Percentiles rank a stretch among this genome's conserved stretches.
Conservation (phyloP, 208 protist genomes). For the Trypanosoma platydactyli region DNA sequence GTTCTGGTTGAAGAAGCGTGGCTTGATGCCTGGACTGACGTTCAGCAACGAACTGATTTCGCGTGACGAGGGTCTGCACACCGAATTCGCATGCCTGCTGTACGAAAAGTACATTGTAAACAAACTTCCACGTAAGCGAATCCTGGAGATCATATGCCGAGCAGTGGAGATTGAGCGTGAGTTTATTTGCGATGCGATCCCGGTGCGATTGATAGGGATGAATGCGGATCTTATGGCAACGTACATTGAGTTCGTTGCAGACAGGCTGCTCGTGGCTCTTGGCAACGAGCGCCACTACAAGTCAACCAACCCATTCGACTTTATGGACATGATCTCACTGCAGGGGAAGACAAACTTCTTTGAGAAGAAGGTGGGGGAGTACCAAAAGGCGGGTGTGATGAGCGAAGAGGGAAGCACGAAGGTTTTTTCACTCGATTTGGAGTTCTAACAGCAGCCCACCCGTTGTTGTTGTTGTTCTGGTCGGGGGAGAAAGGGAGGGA, state of each 20-base stretch:
- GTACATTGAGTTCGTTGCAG: conserved; percentile 99
- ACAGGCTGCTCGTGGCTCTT: conserved; percentile 97
- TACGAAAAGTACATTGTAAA: conserved; percentile 94
- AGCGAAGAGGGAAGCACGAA: conserved; percentile 63
- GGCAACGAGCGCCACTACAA: conserved; percentile 96
- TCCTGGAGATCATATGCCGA: conserved; percentile 92
- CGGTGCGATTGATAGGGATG: conserved; percentile 98
- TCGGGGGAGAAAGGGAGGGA: too few species aligned
- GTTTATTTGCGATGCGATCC: conserved; percentile 98
- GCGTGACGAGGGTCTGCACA: conserved; percentile 99
- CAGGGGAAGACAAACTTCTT: conserved; percentile 99
- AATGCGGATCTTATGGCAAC: conserved; percentile 97
- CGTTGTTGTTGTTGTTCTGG: too few species aligned
- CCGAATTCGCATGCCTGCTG: conserved; percentile 98
- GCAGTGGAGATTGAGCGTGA: conserved; percentile 97
- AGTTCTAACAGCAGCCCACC: conserved; percentile 69
- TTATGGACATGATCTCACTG: conserved; percentile 99
- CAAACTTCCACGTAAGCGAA: conserved; percentile 81
- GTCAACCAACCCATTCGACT: conserved; percentile 98
- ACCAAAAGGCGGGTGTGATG: conserved; percentile 98
- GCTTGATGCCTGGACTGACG: conserved; percentile 98
- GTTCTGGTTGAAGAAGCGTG: conserved; percentile 99
- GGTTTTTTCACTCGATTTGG: conserved; percentile 89
- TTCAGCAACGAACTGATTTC: conserved; percentile 99
- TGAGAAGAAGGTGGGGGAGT: conserved; percentile 98